Conservation (phyloP, 768 basidiomycete species). For the Phaeotremella skinneri region DNA sequence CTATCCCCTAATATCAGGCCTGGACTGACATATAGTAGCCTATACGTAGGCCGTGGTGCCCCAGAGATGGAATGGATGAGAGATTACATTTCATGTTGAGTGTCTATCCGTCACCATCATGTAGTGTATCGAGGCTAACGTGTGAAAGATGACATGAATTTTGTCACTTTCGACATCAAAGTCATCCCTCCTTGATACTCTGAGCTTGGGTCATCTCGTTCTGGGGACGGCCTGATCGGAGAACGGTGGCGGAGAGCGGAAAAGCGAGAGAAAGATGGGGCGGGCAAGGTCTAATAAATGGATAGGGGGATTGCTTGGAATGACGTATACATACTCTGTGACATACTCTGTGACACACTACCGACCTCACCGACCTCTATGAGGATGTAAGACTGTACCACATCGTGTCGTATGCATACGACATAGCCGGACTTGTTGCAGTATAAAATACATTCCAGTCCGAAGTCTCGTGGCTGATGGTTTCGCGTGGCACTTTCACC, state of each 20-base stretch:
- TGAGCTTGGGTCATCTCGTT: not conserved
- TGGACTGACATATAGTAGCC: too few species aligned
- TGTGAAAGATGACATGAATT: slow-evolving; percentile 13
- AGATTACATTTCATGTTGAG: slow-evolving; percentile 19
- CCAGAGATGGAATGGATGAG: slow-evolving; percentile 12
- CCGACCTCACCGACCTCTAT: not conserved
- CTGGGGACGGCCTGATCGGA: not conserved
- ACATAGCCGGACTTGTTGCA: too few species aligned
- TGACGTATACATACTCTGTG: not conserved
- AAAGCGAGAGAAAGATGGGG: too few species aligned
- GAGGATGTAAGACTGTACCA: too few species aligned
- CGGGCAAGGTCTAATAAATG: too few species aligned
- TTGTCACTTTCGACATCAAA: slow-evolving; percentile 22
- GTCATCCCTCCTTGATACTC: not conserved
- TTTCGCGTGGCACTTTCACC: not conserved
- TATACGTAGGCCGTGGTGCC: slow-evolving; percentile 11
- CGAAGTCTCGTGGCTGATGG: not conserved
- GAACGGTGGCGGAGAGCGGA: slow-evolving; percentile 1
- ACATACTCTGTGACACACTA: not conserved
- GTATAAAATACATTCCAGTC: too few species aligned
- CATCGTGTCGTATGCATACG: too few species aligned
- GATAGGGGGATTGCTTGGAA: too few species aligned
- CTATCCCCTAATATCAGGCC: too few species aligned
- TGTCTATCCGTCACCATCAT: not conserved
- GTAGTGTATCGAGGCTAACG: not conserved